Base-by-base conservation (phyloP, 2,329 filamentous ascomycete species). In the Cryphonectria carpinicola region DNA sequence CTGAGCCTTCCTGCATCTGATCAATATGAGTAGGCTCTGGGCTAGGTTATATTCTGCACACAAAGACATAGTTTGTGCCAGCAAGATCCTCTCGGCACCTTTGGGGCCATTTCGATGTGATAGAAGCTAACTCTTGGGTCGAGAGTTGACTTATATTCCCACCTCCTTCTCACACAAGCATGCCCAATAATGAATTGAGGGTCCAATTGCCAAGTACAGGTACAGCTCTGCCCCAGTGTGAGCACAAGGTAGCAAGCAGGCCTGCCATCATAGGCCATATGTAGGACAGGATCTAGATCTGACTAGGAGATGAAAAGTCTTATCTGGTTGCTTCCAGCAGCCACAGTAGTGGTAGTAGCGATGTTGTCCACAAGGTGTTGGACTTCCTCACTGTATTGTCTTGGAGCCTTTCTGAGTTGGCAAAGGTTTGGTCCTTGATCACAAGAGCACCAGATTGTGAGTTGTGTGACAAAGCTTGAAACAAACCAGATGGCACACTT, bases 391-490 rank as follows among this genome's bases (percentile, higher is more conserved):
- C 28, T 8, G 54, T 56, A 56, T 28, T 25, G 25, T 17, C 6
- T 58, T 58, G 25, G 54, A 19, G 54, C 10, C 52, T 32, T 19
- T 32, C 7, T 5, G 17, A 35, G 25, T 32, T 3, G 54, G 19
- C 28, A 58, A 32, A 56, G 54, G 5, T 32, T 32, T 3, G 5
- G 25, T 25, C 13, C 54, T 56, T 32, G 54, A 17, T 35, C 46
- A 6, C n/a, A 65, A 49, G 39, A 32, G 19, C 25, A 14, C 64
- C 56, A 14, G 39, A 49, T 54, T 54, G 60, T 72, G 70, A 39
- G 52, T 41, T 62, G 67, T 72, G 49, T 67, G 60, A 72, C 70
- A 43, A 35, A n/a, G 22, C 22, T 56, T 67, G 60, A 65, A 72
- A 72, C 60, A n/a, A 17, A n/a, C 32, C 32, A 39, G 32, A 22